These are phyloP conservation scores for Monilinia fructicola DNA, from an alignment of 2,329 filamentous ascomycete genomes.

Conservation along the genomic window DNA sequence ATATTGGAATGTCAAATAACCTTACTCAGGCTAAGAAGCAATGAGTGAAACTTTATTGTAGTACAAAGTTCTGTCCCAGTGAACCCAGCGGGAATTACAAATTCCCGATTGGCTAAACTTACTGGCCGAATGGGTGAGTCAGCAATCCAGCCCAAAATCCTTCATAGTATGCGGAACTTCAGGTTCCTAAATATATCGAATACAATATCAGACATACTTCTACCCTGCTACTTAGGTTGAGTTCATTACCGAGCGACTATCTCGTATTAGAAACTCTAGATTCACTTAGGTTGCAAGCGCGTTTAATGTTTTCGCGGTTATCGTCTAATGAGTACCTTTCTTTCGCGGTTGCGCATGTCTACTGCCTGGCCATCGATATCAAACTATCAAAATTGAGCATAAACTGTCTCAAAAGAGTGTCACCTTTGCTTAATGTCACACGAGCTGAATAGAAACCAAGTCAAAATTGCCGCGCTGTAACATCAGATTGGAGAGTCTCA, in stretches of 20 bases:
- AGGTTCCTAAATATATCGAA: not conserved
- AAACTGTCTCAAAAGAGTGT: not conserved
- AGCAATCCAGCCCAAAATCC: not conserved
- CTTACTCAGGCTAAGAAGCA: too few species aligned
- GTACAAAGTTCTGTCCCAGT: too few species aligned
- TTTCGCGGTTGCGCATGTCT: not conserved
- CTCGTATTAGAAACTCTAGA: not conserved
- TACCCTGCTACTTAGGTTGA: not conserved
- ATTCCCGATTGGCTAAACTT: not conserved
- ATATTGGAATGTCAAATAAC: too few species aligned
- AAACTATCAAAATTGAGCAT: not conserved
- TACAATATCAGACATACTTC: not conserved
- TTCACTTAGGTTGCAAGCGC: too few species aligned
- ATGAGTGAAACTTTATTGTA: too few species aligned
- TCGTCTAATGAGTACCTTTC: not conserved
- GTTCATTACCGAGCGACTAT: not conserved
- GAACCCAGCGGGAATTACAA: not conserved
- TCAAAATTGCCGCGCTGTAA: not conserved
- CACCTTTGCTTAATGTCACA: not conserved
- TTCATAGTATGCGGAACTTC: not conserved
- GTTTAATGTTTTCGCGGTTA: not conserved
- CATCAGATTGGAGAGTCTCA: not conserved
- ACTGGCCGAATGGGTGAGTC: not conserved
- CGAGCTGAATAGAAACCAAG: not conserved
- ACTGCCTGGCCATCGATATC: not conserved